These are phyloP conservation scores for Selenicereus undatus DNA, from an alignment of 148 eudicot genomes.

Conservation along the genomic window DNA sequence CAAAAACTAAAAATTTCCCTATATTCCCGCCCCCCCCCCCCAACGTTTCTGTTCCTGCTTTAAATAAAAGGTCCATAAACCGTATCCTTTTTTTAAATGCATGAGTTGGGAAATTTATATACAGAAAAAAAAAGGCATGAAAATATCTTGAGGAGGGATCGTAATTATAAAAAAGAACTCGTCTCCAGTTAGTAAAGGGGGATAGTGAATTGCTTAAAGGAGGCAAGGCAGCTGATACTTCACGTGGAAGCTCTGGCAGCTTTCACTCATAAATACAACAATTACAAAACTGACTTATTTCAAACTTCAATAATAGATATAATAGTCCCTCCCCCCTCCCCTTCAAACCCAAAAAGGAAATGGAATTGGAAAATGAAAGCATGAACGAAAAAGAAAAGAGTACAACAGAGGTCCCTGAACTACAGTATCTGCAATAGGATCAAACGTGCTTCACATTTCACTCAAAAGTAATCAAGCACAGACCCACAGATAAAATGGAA, in stretches of 20 bases:
- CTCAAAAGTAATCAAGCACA: not conserved
- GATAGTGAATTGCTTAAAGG: not conserved
- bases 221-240: not conserved
- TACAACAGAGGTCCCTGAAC: not conserved
- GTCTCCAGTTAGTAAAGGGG: not conserved
- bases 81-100: not conserved
- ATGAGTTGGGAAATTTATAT: not conserved
- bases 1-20: not conserved
- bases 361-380: not conserved
- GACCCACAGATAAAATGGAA: not conserved
- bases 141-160: too few relatives aligned
- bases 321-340: too few relatives aligned
- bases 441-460: not conserved
- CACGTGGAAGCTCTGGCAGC: constrained; percentile 12
- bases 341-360: not conserved
- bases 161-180: too few relatives aligned
- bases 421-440: constrained; percentile 8
- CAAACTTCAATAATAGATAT: not conserved
- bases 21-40: too few relatives aligned
- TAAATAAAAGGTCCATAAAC: too few relatives aligned
- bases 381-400: not conserved
- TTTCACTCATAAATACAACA: not conserved
- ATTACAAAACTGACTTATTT: not conserved
- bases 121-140: not conserved
- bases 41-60: too few relatives aligned